phyloP scores from a whole-genome alignment of 2,329 filamentous ascomycete species.

The Laburnicola sp. region DNA sequence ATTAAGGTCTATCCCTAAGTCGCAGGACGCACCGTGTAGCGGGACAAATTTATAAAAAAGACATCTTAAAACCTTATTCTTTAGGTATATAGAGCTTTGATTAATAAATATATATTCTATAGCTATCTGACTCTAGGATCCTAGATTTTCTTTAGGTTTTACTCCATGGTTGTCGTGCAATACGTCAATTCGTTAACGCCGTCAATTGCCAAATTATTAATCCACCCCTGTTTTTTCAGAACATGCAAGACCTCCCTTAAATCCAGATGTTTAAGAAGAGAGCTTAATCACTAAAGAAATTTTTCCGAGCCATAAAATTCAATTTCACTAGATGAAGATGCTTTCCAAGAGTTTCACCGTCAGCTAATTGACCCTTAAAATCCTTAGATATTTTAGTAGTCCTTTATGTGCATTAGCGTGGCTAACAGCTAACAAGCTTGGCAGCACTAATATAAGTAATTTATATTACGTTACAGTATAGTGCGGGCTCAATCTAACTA shows the following conservation, averaged over 20 bases:
- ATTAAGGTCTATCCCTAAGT: conserved; percentile 5
- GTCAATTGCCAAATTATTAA: conserved; percentile 7
- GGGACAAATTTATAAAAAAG: conserved; percentile 6
- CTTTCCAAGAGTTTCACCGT: conserved; percentile 9
- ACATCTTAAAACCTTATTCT: conserved; percentile 6
- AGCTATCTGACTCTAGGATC: conserved; percentile 6
- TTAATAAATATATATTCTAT: conserved; percentile 8
- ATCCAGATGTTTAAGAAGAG: background rate
- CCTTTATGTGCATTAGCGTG: too few relatives aligned
- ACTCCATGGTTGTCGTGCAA: conserved; percentile 5
- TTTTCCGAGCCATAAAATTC: conserved; percentile 7
- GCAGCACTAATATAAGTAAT: too few relatives aligned
- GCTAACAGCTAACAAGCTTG: too few relatives aligned
- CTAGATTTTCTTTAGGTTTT: background rate
- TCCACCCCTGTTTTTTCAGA: background rate
- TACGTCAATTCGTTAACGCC: conserved; percentile 6
- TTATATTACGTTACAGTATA: too few relatives aligned
- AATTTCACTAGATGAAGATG: conserved; percentile 7
- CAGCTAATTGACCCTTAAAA: background rate
- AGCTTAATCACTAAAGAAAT: conserved; percentile 5
- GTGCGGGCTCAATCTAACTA: too few relatives aligned
- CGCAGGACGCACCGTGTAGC: background rate
- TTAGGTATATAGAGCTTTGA: conserved; percentile 4
- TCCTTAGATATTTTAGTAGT: too few relatives aligned
- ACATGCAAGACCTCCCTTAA: background rate